Conservation (phyloP, 1,139 yeast species). For the Pichia sp. region DNA sequence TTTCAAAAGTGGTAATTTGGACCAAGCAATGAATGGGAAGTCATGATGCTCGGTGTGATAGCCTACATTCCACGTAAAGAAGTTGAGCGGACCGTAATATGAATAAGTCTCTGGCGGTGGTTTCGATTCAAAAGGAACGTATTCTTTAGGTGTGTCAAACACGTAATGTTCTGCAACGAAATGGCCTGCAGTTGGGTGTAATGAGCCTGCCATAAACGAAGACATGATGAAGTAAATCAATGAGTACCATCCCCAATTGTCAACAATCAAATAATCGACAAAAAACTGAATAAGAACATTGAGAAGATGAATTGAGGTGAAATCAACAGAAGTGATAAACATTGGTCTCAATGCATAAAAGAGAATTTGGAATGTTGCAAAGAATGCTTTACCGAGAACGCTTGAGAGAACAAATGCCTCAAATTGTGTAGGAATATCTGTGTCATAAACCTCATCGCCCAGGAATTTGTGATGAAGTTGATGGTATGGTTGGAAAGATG, state of each 20-base stretch:
- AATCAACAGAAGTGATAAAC: constrained; percentile 68
- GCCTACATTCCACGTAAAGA: constrained; percentile 86
- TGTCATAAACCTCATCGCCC: constrained; percentile 81
- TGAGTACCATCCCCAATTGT: constrained; percentile 56
- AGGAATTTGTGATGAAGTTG: constrained; percentile 84
- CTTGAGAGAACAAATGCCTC: constrained; percentile 73
- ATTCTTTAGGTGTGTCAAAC: constrained; percentile 47
- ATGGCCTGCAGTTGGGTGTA: constrained; percentile 94
- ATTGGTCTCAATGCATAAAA: constrained; percentile 89
- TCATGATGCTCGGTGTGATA: constrained; percentile 94
- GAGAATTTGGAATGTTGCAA: constrained; percentile 82
- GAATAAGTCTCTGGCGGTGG: constrained; percentile 79
- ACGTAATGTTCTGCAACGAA: constrained; percentile 92
- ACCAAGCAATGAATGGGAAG: constrained; percentile 91
- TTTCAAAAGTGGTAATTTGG: constrained; percentile 60
- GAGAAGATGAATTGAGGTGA: constrained; percentile 66
- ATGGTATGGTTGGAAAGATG: constrained; percentile 89
- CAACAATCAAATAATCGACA: constrained; percentile 52
- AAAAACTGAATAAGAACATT: constrained; percentile 56
- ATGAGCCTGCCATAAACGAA: constrained; percentile 82
- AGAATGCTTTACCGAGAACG: constrained; percentile 81
- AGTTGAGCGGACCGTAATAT: constrained; percentile 74
- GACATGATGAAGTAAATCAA: constrained; percentile 63
- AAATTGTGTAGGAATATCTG: constrained; percentile 75
- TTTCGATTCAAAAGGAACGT: constrained; percentile 26